Base-by-base conservation (phyloP, 2,329 filamentous ascomycete species). In the Epichloe scottii region DNA sequence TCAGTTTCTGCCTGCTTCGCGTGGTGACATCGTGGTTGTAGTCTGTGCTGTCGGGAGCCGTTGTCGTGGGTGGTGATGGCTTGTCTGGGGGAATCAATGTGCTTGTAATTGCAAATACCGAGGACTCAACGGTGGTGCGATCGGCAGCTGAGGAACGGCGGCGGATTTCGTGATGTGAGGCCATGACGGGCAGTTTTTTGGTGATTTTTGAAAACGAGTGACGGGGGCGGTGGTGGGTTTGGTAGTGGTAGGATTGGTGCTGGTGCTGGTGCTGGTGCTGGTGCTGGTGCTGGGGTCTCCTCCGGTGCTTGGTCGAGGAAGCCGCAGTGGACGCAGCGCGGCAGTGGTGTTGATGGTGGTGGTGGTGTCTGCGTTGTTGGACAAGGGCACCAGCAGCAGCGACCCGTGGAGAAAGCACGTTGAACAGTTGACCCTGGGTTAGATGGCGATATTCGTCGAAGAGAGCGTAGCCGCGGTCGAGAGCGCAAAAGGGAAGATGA, bases 401-500 rank as follows among this genome's bases (percentile, higher is more conserved):
- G 63, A 69, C 68, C 66, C 66, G 70, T 63, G 70, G 64, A 61
- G 67, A 66, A 60, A 70, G 62, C 54, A 69, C 68, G 67, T 67
- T 70, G 60, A 67, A 57, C 57, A 68, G 60, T 57, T 67, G 62
- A 50, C 59, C 55, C 56, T 62, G 66, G 53, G 66, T 67, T 57
- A 72, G 60, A 56, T 68, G 68, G 57, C 65, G 65, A 53, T 69
- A 65, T 57, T 75, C 69, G 66, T 73, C 61, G 61, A 75, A 65
- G 63, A 68, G 59, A 64, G 65, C 66, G 58, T 70, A 70, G 60
- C 66, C 71, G 59, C 70, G 68, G 63, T 72, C 69, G 58, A 68
- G 63, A 61, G 70, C 68, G 62, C 73, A 76, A 56, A 74, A 65
- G 62, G 68, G 66, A 53, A 75, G 61, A 54, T 74, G 67, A 60